Percentiles rank a stretch among this genome's conserved stretches.
phyloP scores from a whole-genome alignment of 2,329 filamentous ascomycete species.

The Cladophialophora psammophila region DNA sequence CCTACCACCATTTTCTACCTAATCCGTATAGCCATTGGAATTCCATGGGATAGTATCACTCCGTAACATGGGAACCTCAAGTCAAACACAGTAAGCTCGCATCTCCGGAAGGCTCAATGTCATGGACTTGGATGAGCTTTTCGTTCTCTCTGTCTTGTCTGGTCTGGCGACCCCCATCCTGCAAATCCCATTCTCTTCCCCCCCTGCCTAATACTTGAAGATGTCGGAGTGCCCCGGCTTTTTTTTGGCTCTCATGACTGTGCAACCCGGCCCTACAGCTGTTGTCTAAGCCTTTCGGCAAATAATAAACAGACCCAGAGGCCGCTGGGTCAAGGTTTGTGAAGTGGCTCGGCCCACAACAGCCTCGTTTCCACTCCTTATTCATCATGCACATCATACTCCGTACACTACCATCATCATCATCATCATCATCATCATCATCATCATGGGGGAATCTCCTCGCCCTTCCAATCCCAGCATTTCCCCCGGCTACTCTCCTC shows the following conservation, averaged over 20 bases:
- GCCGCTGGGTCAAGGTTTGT: neutral
- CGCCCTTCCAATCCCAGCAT: conserved; percentile 40
- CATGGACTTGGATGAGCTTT: neutral
- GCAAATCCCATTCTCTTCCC: neutral
- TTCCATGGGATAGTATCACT: neutral
- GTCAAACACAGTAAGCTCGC: conserved; percentile 27
- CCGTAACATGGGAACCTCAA: neutral
- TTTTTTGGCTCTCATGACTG: conserved; percentile 1
- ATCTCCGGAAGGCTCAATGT: conserved; percentile 5
- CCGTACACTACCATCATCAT: conserved; percentile 9
- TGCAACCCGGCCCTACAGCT: neutral
- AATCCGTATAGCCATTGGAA: conserved; percentile 17
- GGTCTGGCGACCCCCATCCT: neutral
- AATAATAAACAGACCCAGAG: neutral
- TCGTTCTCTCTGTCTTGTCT: neutral
- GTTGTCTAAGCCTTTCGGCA: neutral
- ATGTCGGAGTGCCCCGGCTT: neutral
- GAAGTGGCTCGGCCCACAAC: neutral
- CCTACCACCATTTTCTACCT: neutral
- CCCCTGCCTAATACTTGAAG: neutral
- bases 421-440: conserved; percentile 22
- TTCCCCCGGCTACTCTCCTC: conserved; percentile 60
- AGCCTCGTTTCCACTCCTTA: conserved; percentile 20
- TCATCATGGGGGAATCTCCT: conserved; percentile 37
- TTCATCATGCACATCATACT: conserved; percentile 13